Evolutionary conservation across 345 rosid species (phyloP), one percentile per base, ranked within the genome.

Genomic region (Sonneratia caseolaris): DNA sequence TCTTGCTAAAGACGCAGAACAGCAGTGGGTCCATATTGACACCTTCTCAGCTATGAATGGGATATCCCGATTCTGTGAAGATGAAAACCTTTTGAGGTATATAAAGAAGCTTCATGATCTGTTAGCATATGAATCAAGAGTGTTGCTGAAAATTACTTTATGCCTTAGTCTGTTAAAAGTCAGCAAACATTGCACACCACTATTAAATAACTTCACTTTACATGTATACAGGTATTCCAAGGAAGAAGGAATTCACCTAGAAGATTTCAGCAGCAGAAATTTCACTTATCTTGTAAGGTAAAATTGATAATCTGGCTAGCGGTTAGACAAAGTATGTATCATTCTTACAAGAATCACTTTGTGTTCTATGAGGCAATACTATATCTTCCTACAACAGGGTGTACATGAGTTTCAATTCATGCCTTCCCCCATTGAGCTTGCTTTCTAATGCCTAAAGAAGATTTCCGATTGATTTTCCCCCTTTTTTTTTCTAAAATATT

Each of bases 41-140:
- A 66, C 96, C 13, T 95, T 80, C 82, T 83, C 97, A 55, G 99
- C 98, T 78, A 95, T 92, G 90, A 90, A 88, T 84, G 99, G 99
- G 47, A 95, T 95, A 78, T 95, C 98, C 64, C 92, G 89, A 61
- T 95, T 95, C 78, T 90, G 91, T 74, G 97, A 95, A 83, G 78
- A 84, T 84, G 84, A 72, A 76, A 82, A 70, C 53, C 92, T 91
- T 36, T 95, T 96, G 97, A 90, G 99, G 99, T 92, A 82, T 36
- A 27, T 67, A 19, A 65, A 65, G 48, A 67, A 48, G 55, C n/a
- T 22, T 37, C 3, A 21, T 66, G 37, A 6, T 18, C 16, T 38
- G 11, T 68, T 45, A 19, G 9, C 19, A 19, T 68, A 15, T 43
- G 37, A n/a, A 68, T 22, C 37, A 35, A 62, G 0, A 35, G 32